These are phyloP conservation scores for Daldinia sp. DNA, from an alignment of 2,329 filamentous ascomycete species.

Conservation along the genomic window DNA sequence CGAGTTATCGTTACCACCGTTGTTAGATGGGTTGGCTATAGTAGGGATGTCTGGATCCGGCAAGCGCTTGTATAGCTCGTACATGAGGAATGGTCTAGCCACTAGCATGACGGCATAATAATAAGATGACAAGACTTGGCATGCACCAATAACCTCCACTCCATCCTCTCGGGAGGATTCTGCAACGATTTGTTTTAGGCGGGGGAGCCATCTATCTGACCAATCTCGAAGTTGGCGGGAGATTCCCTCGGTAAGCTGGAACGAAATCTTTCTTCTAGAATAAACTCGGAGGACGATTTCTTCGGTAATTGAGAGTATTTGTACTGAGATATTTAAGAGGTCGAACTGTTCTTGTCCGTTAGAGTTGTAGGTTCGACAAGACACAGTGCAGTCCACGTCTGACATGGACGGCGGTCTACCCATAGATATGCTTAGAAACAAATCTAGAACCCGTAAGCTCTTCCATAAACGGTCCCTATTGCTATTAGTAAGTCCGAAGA, in stretches of 20 bases:
- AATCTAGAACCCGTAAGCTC: slow-evolving; percentile 60
- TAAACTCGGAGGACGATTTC: slow-evolving; percentile 61
- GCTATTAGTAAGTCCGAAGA: not conserved
- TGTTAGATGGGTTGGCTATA: slow-evolving; percentile 25
- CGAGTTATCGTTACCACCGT: slow-evolving; percentile 43
- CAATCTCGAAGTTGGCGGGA: slow-evolving; percentile 61
- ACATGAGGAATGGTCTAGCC: slow-evolving; percentile 64
- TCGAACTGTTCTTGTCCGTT: slow-evolving; percentile 53
- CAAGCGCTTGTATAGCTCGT: slow-evolving; percentile 58
- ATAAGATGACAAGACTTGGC: slow-evolving; percentile 61
- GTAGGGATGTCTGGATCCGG: slow-evolving; percentile 45
- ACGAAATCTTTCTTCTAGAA: slow-evolving; percentile 61
- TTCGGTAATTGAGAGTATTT: slow-evolving; percentile 62
- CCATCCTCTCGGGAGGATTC: slow-evolving; percentile 39
- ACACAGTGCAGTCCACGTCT: slow-evolving; percentile 62
- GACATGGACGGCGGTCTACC: slow-evolving; percentile 62
- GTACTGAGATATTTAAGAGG: slow-evolving; percentile 60
- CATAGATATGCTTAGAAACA: slow-evolving; percentile 63
- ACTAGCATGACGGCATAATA: slow-evolving; percentile 67
- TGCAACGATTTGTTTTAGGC: slow-evolving; percentile 52
- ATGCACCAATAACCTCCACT: slow-evolving; percentile 54
- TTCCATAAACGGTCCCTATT: slow-evolving; percentile 59
- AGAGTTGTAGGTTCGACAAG: slow-evolving; percentile 51
- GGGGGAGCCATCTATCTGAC: slow-evolving; percentile 58
- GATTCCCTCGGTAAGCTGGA: slow-evolving; percentile 62